These are phyloP conservation scores for Oxyria digyna DNA, from an alignment of 148 eudicot species.

Conservation along the genomic window DNA sequence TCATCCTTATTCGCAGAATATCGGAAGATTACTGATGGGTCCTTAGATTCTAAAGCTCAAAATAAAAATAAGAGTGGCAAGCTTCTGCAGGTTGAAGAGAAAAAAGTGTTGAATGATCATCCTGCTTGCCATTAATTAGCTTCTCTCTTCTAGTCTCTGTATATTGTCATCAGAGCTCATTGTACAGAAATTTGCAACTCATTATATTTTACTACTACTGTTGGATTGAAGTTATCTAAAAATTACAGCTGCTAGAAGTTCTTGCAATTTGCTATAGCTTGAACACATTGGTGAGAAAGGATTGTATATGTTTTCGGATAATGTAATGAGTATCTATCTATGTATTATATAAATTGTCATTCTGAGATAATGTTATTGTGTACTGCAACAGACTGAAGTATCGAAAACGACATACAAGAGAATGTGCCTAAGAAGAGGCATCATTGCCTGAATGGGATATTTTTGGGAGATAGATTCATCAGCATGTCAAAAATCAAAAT, in stretches of 20 bases:
- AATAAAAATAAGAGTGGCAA: conserved; percentile 10
- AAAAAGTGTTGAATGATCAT: neutral
- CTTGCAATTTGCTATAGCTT: conserved; percentile 4
- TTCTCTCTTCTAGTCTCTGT: conserved; percentile 1
- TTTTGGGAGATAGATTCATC: neutral
- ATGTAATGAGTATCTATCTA: neutral
- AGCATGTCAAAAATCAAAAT: neutral
- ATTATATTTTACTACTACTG: neutral
- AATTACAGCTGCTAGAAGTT: neutral
- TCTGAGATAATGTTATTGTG: neutral
- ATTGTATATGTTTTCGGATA: conserved; percentile 2
- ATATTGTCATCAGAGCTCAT: conserved; percentile 7
- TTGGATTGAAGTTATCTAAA: neutral
- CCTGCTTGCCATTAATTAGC: conserved; percentile 1
- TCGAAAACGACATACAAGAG: neutral
- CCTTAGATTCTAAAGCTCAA: conserved; percentile 24
- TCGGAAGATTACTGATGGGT: conserved; percentile 64
- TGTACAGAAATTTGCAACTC: conserved; percentile 8
- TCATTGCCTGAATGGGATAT: neutral
- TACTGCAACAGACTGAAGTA: neutral
- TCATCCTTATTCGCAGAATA: conserved; percentile 49
- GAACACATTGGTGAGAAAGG: conserved; percentile 3
- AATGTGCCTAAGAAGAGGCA: neutral
- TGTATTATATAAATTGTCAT: neutral
- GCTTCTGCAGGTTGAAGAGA: conserved; percentile 7